Conservation (phyloP, 176 grass and related monocot species). For the Ananas comosus region DNA sequence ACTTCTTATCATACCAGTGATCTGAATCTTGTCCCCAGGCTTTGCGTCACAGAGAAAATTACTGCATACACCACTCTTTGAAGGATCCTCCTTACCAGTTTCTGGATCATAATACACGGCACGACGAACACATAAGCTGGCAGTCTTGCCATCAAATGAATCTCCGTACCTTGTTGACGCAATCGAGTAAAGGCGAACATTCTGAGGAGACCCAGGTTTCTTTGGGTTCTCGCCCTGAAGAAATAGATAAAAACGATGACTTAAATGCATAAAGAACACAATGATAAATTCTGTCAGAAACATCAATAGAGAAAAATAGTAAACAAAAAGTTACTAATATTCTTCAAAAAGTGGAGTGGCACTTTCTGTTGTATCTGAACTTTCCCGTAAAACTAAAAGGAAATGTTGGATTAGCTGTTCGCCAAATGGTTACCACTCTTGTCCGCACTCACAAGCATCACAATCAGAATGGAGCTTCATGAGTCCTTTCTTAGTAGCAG, state of each 20-base stretch:
- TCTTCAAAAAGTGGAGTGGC: neutral
- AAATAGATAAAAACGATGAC: constrained; percentile 5
- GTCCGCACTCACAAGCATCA: neutral
- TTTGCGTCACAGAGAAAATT: constrained; percentile 90
- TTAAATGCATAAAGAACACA: neutral
- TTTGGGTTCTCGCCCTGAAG: constrained; percentile 84
- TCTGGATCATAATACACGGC: constrained; percentile 90
- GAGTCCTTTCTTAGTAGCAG: neutral
- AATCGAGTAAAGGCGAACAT: constrained; percentile 89
- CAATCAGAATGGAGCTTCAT: neutral
- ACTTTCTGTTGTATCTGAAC: neutral
- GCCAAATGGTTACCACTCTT: neutral
- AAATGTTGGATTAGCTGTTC: neutral
- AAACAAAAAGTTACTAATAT: neutral
- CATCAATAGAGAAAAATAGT: neutral
- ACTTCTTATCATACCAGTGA: constrained; percentile 49
- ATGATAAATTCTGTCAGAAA: neutral
- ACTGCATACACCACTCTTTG: constrained; percentile 90
- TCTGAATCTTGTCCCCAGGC: constrained; percentile 74
- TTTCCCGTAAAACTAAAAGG: neutral
- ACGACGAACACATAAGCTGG: constrained; percentile 74
- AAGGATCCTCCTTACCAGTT: constrained; percentile 78
- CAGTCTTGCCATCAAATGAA: constrained; percentile 76
- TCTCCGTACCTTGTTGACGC: constrained; percentile 92
- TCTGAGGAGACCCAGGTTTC: constrained; percentile 74